Conservation (phyloP, 352 stramenopile genomes). For the Phytophthora niederhauseri region DNA sequence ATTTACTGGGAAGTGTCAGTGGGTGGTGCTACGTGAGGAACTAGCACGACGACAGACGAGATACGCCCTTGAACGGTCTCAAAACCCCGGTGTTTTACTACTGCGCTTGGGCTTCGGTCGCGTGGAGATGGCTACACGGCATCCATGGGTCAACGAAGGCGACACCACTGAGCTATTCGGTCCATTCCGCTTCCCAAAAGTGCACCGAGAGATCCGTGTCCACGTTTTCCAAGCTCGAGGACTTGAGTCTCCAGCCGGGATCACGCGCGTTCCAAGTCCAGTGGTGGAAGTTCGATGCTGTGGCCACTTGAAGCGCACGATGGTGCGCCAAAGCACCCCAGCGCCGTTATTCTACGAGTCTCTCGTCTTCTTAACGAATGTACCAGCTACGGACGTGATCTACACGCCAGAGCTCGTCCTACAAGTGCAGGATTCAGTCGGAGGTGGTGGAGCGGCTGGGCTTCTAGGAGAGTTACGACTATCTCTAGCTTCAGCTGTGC, state of each 20-base stretch:
- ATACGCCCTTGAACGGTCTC: conserved; percentile 53
- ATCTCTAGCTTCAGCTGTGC: conserved; percentile 49
- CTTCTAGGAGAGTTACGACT: conserved; percentile 59
- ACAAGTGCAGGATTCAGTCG: conserved; percentile 65
- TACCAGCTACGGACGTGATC: conserved; percentile 49
- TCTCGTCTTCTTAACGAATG: conserved; percentile 56
- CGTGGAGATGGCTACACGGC: conserved; percentile 63
- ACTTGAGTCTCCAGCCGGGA: conserved; percentile 49
- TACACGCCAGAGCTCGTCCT: conserved; percentile 80
- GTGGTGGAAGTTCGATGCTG: conserved; percentile 82
- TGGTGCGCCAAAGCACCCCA: conserved; percentile 52
- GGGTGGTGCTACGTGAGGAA: conserved; percentile 68
- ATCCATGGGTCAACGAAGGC: conserved; percentile 49
- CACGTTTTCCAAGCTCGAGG: conserved; percentile 86
- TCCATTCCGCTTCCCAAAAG: conserved; percentile 50
- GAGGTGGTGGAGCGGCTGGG: conserved; percentile 26
- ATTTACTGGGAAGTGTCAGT: conserved; percentile 55
- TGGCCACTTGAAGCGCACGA: conserved; percentile 62
- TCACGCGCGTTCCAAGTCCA: conserved; percentile 68
- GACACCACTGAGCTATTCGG: conserved; percentile 43
- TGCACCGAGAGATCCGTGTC: conserved; percentile 75
- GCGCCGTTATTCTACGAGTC: conserved; percentile 88
- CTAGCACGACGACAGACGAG: conserved; percentile 60
- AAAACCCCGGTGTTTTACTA: conserved; percentile 58
- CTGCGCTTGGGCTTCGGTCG: conserved; percentile 69